Base-by-base conservation (phyloP, 1,284 basidiomycete species). In the Tylopilus sp. region DNA sequence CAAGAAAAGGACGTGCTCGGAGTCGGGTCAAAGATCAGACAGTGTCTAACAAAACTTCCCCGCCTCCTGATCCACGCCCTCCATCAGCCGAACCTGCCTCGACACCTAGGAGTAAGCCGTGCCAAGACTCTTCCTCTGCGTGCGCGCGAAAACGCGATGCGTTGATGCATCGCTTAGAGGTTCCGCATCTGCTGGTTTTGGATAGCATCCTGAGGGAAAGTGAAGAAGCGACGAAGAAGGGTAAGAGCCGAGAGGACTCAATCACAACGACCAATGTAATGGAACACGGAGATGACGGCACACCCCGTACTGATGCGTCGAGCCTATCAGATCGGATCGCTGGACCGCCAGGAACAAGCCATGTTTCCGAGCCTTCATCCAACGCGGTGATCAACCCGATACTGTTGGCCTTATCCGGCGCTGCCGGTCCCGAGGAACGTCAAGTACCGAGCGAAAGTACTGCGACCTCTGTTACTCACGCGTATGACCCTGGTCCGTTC, bases 181-280 rank as follows among this genome's bases (percentile, higher is more conserved):
- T 48, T 5, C 54, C 64, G 4, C 69, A 75, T 56, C 65, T 85
- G 11, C 65, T 61, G 43, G 76, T 73, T 5, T 69, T 86, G 57
- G 82, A 84, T 49, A 60, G 62, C 25, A 72, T 84, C 22, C 59
- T 83, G 46, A 70, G 75, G 29, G 63, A 59, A 9, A 47, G 25
- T 6, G 67, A 57, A 26, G 57, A 59, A 46, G 35, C 31, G 33
- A 50, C 19, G 40, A 42, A 28, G 15, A 35, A 31, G 41, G 47
- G 44, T 24, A 50, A 48, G 24, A 54, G 54, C 11, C 58, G 54
- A 37, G 59, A 59, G 24, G 49, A 29, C 13, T 56, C 57, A 3
- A 37, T 50, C 31, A 20, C 40, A 9, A 47, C 15, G 43, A 29
- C 22, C 31, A 40, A 26, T 19, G 41, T 8, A 7, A 39, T 33